Evolutionary conservation across 2,329 filamentous ascomycete species (phyloP), one percentile per base, ranked within the genome.

Genomic region (Blastomyces silverae): DNA sequence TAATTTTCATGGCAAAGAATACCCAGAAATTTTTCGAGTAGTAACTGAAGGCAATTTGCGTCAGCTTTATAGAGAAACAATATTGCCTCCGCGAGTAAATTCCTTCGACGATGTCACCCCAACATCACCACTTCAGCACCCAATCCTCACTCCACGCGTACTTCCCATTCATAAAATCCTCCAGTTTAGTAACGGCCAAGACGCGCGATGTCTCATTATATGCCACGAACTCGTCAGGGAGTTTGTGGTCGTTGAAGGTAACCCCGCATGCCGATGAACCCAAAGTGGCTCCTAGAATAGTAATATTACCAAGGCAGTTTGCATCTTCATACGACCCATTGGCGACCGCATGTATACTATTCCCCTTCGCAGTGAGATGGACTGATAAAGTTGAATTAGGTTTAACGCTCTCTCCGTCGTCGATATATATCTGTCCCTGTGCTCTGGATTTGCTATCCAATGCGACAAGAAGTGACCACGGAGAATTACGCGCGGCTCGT

Each of bases 321-420:
- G 71, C 75, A 67, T 89, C 86, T 11, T 76, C 73, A 73, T 81
- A 90, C 2, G 71, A 73, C 0, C 87, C 87, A 0, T 74, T 68
- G 0, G 82, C 79, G 4, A 72, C 75, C 0, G 81, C 83, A 48
- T 78, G 79, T 4, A 89, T 72, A 5, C 77, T 76, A 0, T 78
- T 79, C 5, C 73, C 69, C 1, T 74, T 73, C 0, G 79, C 80
- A 1, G 75, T 72, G 66, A 86, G 83, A 15, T 79, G 71, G 31
- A 91, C 82, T 66, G 79, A 80, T 5, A 86, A 79, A 0, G 82
- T 87, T 0, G 80, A 78, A 15, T 82, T 78, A 0, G 84, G 87
- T 44, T 75, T 70, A 8, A 91, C 65, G 64, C 85, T 89, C 76
- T 88, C 87, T 1, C 90, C 89, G 69, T 93, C 90, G 70, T 92